Evolutionary conservation across 768 basidiomycete genomes (phyloP).

Genomic region (Boletus rufocinnamomeus): DNA sequence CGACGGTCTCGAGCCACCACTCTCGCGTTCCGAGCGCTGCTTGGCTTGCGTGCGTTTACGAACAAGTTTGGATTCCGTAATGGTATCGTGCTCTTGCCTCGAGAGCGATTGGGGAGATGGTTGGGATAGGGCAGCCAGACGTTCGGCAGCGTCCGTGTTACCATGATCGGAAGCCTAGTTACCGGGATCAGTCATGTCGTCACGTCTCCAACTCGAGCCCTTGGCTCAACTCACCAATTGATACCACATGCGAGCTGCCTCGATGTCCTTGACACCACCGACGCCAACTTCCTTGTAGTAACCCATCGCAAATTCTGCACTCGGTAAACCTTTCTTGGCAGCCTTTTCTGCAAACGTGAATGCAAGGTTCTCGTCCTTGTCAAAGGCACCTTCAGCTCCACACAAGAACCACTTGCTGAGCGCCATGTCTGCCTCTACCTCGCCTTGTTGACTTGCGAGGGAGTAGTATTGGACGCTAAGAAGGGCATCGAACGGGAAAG

Average conservation of each 20-base stretch:
- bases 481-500: constrained; percentile 85
- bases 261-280: constrained; percentile 64
- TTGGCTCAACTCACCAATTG: constrained; percentile 43
- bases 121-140: constrained; percentile 67
- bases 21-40: constrained; percentile 46
- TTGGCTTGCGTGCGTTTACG: constrained; percentile 78
- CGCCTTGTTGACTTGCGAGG: constrained; percentile 80
- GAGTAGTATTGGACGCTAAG: constrained; percentile 90
- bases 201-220: background rate
- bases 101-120: constrained; percentile 67
- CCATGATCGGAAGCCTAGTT: constrained; percentile 71
- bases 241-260: constrained; percentile 79
- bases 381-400: constrained; percentile 74
- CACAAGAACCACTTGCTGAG: constrained; percentile 97
- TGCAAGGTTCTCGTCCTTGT: constrained; percentile 85
- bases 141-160: constrained; percentile 77
- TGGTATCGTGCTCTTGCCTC: constrained; percentile 74
- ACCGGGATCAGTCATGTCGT: background rate
- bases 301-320: constrained; percentile 93
- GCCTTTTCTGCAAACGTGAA: constrained; percentile 91
- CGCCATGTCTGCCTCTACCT: constrained; percentile 95
- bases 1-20: constrained; percentile 13
- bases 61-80: constrained; percentile 80
- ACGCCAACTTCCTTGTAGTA: constrained; percentile 95
- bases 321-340: constrained; percentile 68